Conservation (phyloP, 176 grass and related monocot species). For the Triticum dicoccoides region DNA sequence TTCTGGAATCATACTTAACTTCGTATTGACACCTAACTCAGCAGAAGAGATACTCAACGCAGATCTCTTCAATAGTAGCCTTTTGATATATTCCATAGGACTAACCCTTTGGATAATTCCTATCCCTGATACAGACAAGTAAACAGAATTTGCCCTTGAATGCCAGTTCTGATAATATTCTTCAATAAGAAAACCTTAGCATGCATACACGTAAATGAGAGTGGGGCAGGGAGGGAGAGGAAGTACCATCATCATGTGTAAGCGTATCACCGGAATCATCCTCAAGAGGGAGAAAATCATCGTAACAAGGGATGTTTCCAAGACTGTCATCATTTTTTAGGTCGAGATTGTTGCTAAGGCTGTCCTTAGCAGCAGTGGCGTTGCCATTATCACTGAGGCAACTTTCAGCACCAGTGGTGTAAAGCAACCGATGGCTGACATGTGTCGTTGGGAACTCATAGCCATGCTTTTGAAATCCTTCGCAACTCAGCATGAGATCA, state of each 20-base stretch:
- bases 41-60: not conserved
- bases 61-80: not conserved
- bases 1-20: not conserved
- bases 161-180: not conserved
- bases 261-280: not conserved
- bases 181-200: not conserved
- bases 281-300: not conserved
- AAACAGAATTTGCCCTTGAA: not conserved
- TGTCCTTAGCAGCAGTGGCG: not conserved
- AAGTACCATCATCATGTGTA: conserved; percentile 4
- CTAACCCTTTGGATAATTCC: not conserved
- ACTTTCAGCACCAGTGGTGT: not conserved
- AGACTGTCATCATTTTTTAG: not conserved
- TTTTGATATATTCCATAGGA: not conserved
- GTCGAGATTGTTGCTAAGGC: not conserved
- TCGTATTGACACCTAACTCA: not conserved
- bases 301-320: not conserved
- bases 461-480: not conserved
- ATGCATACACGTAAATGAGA: not conserved
- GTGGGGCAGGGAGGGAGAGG: not conserved
- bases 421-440: conserved; percentile 2
- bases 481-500: not conserved
- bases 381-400: not conserved
- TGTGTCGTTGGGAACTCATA: not conserved
- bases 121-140: conserved; percentile 6